A percentile compares a stretch with the other conserved stretches of the same genome.
These are phyloP conservation scores for Echinochloa phyllopogon DNA, from an alignment of 176 grass and related monocot genomes.

Conservation along the genomic window DNA sequence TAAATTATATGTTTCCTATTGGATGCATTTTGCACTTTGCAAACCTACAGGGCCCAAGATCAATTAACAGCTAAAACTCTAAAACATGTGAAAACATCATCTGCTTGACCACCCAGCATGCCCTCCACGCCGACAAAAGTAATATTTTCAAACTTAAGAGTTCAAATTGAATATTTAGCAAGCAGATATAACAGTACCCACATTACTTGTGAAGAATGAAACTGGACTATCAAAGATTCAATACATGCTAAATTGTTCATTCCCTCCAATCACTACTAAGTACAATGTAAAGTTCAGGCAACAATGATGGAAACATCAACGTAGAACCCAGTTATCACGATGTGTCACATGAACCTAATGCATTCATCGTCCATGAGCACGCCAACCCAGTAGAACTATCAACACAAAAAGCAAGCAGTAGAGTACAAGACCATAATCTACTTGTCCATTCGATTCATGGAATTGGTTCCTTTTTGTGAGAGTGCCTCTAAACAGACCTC, in stretches of 20 bases:
- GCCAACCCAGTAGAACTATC: background rate
- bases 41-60: background rate
- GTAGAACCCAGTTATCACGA: background rate
- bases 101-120: background rate
- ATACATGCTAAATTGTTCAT: background rate
- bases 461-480: background rate
- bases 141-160: background rate
- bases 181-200: background rate
- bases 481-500: too few relatives aligned
- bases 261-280: background rate
- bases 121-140: background rate
- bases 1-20: background rate
- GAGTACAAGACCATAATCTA: background rate
- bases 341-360: background rate
- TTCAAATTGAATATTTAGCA: background rate
- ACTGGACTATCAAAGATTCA: background rate
- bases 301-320: background rate
- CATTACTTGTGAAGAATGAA: background rate
- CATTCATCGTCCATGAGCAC: background rate
- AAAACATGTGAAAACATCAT: background rate
- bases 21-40: background rate
- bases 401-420: constrained; percentile 10
- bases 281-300: background rate
- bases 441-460: background rate
- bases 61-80: constrained; percentile 10